A percentile compares a stretch with the other conserved stretches of the same genome.
phyloP scores from a whole-genome alignment of 352 stramenopile species.

The Pythium phragmiticola region DNA sequence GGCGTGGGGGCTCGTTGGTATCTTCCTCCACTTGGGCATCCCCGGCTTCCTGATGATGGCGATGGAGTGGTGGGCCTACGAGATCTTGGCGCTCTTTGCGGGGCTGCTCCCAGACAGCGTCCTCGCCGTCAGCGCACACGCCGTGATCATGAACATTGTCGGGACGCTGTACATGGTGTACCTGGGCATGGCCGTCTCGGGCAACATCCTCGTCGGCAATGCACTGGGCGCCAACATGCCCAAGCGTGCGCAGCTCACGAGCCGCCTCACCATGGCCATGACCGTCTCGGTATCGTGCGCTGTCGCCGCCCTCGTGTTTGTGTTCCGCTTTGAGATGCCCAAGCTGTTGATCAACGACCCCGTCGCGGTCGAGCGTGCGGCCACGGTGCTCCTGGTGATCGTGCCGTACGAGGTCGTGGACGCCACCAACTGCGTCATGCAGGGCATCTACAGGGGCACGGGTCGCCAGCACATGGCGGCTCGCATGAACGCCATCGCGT shows the following conservation, averaged over 20 bases:
- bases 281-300: slow-evolving; percentile 47
- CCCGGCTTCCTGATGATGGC: slow-evolving; percentile 61
- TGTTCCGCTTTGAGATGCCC: slow-evolving; percentile 42
- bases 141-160: slow-evolving; percentile 67
- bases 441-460: slow-evolving; percentile 73
- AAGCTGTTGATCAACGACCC: slow-evolving; percentile 42
- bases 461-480: slow-evolving; percentile 67
- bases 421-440: slow-evolving; percentile 57
- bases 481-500: slow-evolving; percentile 65
- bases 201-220: slow-evolving; percentile 75
- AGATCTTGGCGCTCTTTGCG: slow-evolving; percentile 68
- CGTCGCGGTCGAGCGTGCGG: slow-evolving; percentile 36
- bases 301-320: slow-evolving; percentile 30
- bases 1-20: slow-evolving; percentile 55
- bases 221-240: slow-evolving; percentile 62
- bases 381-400: slow-evolving; percentile 44
- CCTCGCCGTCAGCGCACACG: slow-evolving; percentile 65
- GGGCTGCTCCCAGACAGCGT: slow-evolving; percentile 59
- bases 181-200: slow-evolving; percentile 67
- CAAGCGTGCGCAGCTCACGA: slow-evolving; percentile 55
- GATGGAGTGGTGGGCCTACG: slow-evolving; percentile 81
- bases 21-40: slow-evolving; percentile 65
- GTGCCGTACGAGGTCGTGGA: slow-evolving; percentile 63
- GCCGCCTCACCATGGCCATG: slow-evolving; percentile 40
- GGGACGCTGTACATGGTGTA: slow-evolving; percentile 65